These are phyloP conservation scores for Puccinia novopanici DNA, from an alignment of 1,284 basidiomycete species.

Conservation along the genomic window DNA sequence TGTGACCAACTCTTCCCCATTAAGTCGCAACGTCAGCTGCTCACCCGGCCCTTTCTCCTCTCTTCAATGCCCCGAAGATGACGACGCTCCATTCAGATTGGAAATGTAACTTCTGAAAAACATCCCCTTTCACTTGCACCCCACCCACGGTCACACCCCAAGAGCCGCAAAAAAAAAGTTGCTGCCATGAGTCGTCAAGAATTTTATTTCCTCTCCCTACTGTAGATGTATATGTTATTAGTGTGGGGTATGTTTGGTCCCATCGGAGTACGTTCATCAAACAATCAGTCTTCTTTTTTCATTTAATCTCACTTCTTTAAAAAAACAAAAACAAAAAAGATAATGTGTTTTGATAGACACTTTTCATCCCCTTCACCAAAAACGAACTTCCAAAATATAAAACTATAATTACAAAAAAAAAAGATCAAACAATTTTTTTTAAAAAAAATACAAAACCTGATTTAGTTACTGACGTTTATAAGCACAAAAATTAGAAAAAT, in stretches of 20 bases:
- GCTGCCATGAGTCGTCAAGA: no score
- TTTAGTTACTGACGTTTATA: no score
- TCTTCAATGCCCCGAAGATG: constrained; percentile 22
- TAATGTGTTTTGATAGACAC: not conserved
- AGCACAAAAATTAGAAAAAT: no score
- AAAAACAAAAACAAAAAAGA: not conserved
- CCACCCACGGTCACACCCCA: no score
- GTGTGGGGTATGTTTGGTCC: not conserved
- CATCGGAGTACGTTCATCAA: not conserved
- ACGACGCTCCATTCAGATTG: constrained; percentile 45
- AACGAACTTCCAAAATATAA: no score
- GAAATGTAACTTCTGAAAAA: constrained; percentile 33
- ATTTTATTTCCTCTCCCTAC: not conserved
- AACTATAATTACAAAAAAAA: no score
- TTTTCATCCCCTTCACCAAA: no score
- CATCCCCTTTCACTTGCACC: not conserved
- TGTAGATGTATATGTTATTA: not conserved
- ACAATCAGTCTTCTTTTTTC: not conserved
- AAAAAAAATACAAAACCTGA: no score
- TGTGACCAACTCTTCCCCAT: constrained; percentile 23
- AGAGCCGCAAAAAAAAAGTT: no score
- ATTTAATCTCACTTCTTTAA: not conserved
- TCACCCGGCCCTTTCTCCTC: not conserved
- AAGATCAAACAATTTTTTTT: no score
- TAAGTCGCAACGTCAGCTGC: constrained; percentile 44